These are phyloP conservation scores for Ceratobasidium sp. DNA, from an alignment of 1,284 basidiomycete genomes.

Conservation along the genomic window DNA sequence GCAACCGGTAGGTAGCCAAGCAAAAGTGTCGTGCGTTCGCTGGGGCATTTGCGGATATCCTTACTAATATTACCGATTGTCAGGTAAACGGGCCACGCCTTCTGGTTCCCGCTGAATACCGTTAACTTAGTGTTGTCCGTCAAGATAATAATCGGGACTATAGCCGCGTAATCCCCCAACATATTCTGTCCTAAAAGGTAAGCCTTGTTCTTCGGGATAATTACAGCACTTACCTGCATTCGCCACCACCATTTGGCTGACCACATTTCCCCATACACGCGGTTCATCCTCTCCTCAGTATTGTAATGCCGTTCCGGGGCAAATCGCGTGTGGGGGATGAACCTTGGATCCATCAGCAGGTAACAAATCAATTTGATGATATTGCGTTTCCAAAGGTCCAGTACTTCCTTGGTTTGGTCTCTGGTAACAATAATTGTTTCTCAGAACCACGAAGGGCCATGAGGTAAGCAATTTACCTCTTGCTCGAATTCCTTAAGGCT, in stretches of 20 bases:
- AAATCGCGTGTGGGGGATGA: constrained; percentile 20
- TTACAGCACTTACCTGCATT: constrained; percentile 27
- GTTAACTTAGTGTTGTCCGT: constrained; percentile 13
- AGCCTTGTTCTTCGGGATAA: no score
- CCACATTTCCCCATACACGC: constrained; percentile 37
- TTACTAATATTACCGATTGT: constrained; percentile 48
- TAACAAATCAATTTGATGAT: constrained; percentile 58
- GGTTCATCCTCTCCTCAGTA: background rate
- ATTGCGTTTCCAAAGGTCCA: constrained; percentile 57
- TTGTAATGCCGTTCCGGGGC: constrained; percentile 16
- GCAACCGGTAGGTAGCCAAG: constrained; percentile 45
- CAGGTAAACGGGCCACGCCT: constrained; percentile 18
- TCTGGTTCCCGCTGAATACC: constrained; percentile 1
- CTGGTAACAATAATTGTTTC: constrained; percentile 52
- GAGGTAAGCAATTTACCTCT: constrained; percentile 52
- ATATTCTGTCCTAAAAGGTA: constrained; percentile 26
- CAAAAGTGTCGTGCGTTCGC: constrained; percentile 21
- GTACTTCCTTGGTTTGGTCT: constrained; percentile 49
- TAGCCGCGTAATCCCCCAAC: background rate
- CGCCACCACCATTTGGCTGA: constrained; percentile 46
- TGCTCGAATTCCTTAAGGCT: constrained; percentile 50
- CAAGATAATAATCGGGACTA: background rate
- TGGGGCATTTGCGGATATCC: background rate
- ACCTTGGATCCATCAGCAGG: constrained; percentile 30
- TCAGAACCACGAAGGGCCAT: constrained; percentile 52